These are phyloP conservation scores for Tuctoria greenei DNA, from an alignment of 176 grass and related monocot genomes.

Conservation along the genomic window DNA sequence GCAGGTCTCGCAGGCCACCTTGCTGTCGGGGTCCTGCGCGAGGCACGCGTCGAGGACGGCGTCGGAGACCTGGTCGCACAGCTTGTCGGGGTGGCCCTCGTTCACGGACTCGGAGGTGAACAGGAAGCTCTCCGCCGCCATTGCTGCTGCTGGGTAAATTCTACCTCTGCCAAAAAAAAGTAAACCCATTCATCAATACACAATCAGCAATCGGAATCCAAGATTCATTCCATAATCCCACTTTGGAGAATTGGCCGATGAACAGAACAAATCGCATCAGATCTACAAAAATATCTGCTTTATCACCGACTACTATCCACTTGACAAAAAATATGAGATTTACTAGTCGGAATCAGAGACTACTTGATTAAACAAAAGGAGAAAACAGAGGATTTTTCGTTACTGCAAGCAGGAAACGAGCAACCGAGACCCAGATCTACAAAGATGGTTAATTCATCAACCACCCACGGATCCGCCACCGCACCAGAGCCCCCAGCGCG, in stretches of 20 bases:
- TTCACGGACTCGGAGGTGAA: conserved; percentile 78
- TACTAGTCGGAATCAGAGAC: too few relatives aligned
- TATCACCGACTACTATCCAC: background rate
- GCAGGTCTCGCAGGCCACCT: conserved; percentile 85
- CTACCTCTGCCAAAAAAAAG: conserved; percentile 23
- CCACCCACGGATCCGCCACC: too few relatives aligned
- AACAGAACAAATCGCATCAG: background rate
- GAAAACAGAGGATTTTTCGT: background rate
- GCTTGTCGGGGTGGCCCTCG: conserved; percentile 79
- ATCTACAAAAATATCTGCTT: background rate
- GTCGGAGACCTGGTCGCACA: conserved; percentile 72
- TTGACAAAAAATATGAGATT: too few relatives aligned
- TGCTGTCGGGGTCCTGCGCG: conserved; percentile 64
- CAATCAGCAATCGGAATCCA: background rate
- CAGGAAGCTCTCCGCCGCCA: conserved; percentile 63
- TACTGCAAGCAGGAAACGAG: background rate
- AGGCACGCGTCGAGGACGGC: conserved; percentile 62
- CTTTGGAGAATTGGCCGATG: background rate
- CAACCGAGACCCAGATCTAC: background rate
- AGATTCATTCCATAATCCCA: too few relatives aligned
- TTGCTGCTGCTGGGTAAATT: conserved; percentile 25
- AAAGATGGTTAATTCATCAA: too few relatives aligned
- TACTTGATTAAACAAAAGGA: background rate
- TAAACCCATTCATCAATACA: background rate
- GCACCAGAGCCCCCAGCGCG: background rate